Base-by-base conservation (phyloP, 768 basidiomycete species). In the Erythrobasidium yunnanense region DNA sequence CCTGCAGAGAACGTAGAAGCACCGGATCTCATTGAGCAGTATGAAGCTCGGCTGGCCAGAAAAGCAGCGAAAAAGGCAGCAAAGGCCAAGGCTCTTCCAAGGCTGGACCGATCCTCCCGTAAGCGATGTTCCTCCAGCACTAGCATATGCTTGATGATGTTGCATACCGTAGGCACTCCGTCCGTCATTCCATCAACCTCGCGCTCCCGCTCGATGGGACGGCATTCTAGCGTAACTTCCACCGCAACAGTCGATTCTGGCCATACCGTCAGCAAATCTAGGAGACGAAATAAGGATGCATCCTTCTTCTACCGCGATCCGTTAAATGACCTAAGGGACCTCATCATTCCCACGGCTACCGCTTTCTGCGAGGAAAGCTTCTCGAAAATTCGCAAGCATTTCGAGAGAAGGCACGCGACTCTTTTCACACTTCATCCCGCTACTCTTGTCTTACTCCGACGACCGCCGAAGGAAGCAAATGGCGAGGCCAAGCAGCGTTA, bases 381-480 rank as follows among this genome's bases (percentile, higher is more conserved):
- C 38, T 11, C 38, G 11, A 11, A n/a, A 11, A 42, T 42, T n/a
- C 38, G 38, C 11, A 42, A 42, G 11, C n/a, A 11, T 42, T 42
- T 42, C 38, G 11, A n/a, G 38, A 42, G n/a, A 42, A 42, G 38
- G 22, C 11, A 51, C 49, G 49, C n/a, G n/a, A n/a, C 34, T 20
- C 7, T 51, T 27, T 29, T 51, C 13, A 49, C 22, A 8, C 4
- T 63, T 3, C 60, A 63, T 51, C 60, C 60, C 7, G 47, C 60
- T 7, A 63, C 45, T 32, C 33, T 63, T 4, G 60, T 63, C 25
- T 20, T 29, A 2, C 32, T 63, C 20, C 47, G 60, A 18, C 49
- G 38, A 11, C 38, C 38, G n/a, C 11, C 11, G n/a, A n/a, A 11
- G 11, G 11, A 42, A 29, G 6, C 45, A 51, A 35, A 49, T 49